These are phyloP conservation scores for Zygosaccharomyces sapae DNA, from an alignment of 1,139 yeast genomes.

Conservation along the genomic window DNA sequence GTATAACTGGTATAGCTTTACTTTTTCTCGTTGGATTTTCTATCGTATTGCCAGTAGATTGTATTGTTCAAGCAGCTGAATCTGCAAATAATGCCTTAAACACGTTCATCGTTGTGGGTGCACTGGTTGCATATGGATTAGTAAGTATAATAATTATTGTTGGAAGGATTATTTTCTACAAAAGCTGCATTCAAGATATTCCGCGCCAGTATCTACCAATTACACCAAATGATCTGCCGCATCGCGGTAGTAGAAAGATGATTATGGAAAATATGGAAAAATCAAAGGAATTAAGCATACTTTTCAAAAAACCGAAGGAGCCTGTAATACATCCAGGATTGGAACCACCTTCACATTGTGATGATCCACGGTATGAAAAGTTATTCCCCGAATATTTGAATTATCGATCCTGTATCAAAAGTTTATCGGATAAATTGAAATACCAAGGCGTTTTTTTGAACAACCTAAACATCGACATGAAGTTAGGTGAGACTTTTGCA, in stretches of 20 bases:
- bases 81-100: constrained; percentile 53
- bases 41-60: constrained; percentile 70
- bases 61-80: constrained; percentile 59
- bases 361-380: constrained; percentile 21
- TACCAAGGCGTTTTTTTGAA: constrained; percentile 32
- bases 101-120: constrained; percentile 69
- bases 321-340: constrained; percentile 34
- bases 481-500: constrained; percentile 26
- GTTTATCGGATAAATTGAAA: constrained; percentile 31
- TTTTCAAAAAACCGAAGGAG: constrained; percentile 30
- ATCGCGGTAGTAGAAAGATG: constrained; percentile 40
- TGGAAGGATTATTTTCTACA: constrained; percentile 53
- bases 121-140: constrained; percentile 58
- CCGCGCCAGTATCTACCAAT: constrained; percentile 71
- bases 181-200: constrained; percentile 63
- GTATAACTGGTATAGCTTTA: constrained; percentile 50
- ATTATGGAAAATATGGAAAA: constrained; percentile 44
- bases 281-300: constrained; percentile 25
- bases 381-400: constrained; percentile 32
- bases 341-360: constrained; percentile 32
- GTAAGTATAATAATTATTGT: constrained; percentile 46
- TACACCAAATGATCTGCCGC: constrained; percentile 60
- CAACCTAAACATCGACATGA: constrained; percentile 17
- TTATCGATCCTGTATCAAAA: constrained; percentile 31
- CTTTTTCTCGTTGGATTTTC: constrained; percentile 53